Evolutionary conservation across 73 alveolate species (phyloP).

Genomic region (Paraurostyla sp.): DNA sequence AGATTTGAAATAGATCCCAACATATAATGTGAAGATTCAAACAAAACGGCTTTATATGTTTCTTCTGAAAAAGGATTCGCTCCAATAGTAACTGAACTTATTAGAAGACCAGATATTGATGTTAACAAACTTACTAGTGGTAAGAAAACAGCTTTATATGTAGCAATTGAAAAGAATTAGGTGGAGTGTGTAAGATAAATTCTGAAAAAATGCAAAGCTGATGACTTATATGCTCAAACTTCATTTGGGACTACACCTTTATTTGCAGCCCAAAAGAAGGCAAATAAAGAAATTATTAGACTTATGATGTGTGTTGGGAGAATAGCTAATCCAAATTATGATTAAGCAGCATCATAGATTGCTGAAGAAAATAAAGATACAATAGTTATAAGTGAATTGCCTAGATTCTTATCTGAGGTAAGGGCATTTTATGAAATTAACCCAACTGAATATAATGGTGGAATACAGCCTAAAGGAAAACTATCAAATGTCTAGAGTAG

Average conservation of each 20-base stretch:
- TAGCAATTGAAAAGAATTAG: constrained; percentile 40
- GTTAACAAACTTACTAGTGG: constrained; percentile 40
- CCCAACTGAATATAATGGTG: constrained; percentile 32
- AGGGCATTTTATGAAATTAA: constrained; percentile 21
- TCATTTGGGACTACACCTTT: constrained; percentile 52
- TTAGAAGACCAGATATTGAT: constrained; percentile 60
- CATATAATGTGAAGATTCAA: constrained; percentile 33
- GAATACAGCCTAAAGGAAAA: not conserved
- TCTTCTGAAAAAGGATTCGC: constrained; percentile 48
- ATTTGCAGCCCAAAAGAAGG: constrained; percentile 51
- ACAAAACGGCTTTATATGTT: constrained; percentile 42
- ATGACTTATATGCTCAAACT: constrained; percentile 21
- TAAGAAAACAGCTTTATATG: constrained; percentile 55
- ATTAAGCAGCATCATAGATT: not conserved
- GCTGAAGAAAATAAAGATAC: constrained; percentile 52
- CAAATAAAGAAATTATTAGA: constrained; percentile 29
- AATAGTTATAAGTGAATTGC: constrained; percentile 34
- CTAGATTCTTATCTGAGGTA: constrained; percentile 42
- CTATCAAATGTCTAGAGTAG: constrained; percentile 23
- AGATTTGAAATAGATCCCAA: constrained; percentile 55
- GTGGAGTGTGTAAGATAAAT: constrained; percentile 58
- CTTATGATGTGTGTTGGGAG: constrained; percentile 56
- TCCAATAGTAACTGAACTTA: constrained; percentile 21
- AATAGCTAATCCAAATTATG: constrained; percentile 25
- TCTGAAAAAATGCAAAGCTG: constrained; percentile 51